Percentiles rank a stretch among this genome's conserved stretches.
Conservation (phyloP, 805 yeast species). For the Cyberlindnera maritima region DNA sequence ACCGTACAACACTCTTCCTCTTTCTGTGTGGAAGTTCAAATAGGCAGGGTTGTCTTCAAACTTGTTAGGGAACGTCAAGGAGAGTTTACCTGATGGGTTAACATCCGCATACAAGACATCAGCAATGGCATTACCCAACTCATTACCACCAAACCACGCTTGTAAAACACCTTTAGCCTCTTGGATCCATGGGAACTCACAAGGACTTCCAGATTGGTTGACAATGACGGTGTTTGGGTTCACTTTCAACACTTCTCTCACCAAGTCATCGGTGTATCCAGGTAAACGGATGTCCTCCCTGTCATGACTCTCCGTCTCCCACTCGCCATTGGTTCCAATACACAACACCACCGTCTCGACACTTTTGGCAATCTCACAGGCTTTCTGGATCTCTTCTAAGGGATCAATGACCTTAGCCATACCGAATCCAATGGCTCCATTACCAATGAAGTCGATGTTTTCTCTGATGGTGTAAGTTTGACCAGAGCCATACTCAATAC, state of each 20-base stretch:
- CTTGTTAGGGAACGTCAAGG: constrained; percentile 52
- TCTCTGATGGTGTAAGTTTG: constrained; percentile 32
- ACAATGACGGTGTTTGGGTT: constrained; percentile 53
- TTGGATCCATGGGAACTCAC: constrained; percentile 52
- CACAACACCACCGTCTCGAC: constrained; percentile 53
- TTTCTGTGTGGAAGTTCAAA: constrained; percentile 47
- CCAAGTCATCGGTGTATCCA: constrained; percentile 44
- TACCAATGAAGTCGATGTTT: constrained; percentile 29
- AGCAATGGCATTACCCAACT: constrained; percentile 57
- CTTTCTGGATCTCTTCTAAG: constrained; percentile 35
- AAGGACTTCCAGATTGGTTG: constrained; percentile 63
- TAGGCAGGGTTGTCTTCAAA: constrained; percentile 56
- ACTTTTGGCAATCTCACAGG: constrained; percentile 46
- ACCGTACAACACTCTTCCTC: constrained; percentile 56
- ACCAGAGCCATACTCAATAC: constrained; percentile 51
- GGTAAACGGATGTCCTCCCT: constrained; percentile 52
- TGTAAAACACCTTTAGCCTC: constrained; percentile 46
- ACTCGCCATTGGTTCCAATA: constrained; percentile 52
- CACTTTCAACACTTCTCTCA: constrained; percentile 43
- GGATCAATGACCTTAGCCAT: constrained; percentile 28
- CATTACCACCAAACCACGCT: constrained; percentile 61
- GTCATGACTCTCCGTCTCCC: constrained; percentile 64
- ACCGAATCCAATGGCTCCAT: constrained; percentile 37
- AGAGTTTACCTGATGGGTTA: constrained; percentile 59
- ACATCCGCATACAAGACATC: constrained; percentile 59